Percentiles rank a stretch among this genome's conserved stretches.
These are phyloP conservation scores for Erodium trifolium DNA, from an alignment of 441 rosid species.

Conservation along the genomic window DNA sequence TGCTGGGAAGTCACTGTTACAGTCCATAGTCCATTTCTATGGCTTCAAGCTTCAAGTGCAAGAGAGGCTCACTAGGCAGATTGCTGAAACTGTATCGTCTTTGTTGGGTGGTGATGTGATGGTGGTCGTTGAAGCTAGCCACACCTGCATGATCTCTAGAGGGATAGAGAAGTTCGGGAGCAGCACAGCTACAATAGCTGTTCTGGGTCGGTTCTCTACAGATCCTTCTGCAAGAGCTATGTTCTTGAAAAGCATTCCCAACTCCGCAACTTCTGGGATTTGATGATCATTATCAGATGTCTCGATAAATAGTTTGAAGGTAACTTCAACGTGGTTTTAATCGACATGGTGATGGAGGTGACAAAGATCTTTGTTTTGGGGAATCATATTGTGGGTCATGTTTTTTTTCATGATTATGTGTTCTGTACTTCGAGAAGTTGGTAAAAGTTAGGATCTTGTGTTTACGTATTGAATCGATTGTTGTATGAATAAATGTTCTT, in stretches of 20 bases:
- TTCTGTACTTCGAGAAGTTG: background rate
- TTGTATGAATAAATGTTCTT: background rate
- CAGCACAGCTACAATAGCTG: slow-evolving; percentile 71
- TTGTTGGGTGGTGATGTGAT: slow-evolving; percentile 72
- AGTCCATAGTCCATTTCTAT: slow-evolving; percentile 68
- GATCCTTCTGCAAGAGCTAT: slow-evolving; percentile 49
- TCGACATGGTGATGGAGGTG: no score
- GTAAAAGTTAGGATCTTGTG: background rate
- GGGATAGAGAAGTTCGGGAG: slow-evolving; percentile 92
- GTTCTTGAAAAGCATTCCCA: slow-evolving; percentile 56
- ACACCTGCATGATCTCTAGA: slow-evolving; percentile 90
- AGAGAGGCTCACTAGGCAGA: slow-evolving; percentile 83
- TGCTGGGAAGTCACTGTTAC: slow-evolving; percentile 42
- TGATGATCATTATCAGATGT: slow-evolving; percentile 5
- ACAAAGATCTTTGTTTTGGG: background rate
- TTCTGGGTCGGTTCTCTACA: slow-evolving; percentile 64
- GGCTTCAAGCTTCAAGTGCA: slow-evolving; percentile 98
- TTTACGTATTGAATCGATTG: background rate
- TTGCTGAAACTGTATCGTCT: slow-evolving; percentile 68
- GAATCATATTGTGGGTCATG: background rate
- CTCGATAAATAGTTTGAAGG: no score
- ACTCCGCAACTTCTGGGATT: slow-evolving; percentile 18
- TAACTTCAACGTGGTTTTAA: no score
- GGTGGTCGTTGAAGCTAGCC: slow-evolving; percentile 80
- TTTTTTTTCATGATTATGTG: background rate